A percentile compares a stretch with the other conserved stretches of the same genome.
Evolutionary conservation across 106 monocot genomes (phyloP).

Genomic region (Phalaenopsis aphrodite): DNA sequence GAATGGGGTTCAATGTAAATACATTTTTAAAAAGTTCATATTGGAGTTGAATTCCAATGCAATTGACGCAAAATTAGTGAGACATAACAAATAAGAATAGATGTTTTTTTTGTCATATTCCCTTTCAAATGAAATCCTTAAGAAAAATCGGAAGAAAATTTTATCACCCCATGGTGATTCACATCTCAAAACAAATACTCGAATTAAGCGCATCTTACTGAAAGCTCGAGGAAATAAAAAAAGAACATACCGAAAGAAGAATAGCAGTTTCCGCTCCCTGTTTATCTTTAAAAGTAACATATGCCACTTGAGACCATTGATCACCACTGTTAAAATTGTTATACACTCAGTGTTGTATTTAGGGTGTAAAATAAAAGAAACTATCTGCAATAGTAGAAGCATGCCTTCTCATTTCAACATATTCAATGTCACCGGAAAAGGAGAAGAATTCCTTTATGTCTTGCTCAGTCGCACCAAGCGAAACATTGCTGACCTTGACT

Average conservation of each 20-base stretch:
- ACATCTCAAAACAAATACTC: too few species aligned
- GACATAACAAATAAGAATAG: too few species aligned
- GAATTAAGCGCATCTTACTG: too few species aligned
- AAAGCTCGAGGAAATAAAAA: neutral
- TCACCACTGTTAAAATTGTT: constrained; percentile 24
- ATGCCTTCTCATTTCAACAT: constrained; percentile 24
- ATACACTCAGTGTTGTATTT: neutral
- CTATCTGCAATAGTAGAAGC: neutral
- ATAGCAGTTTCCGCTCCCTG: constrained; percentile 44
- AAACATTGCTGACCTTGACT: constrained; percentile 32
- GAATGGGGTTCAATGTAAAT: too few species aligned
- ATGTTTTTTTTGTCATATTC: too few species aligned
- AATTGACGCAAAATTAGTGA: too few species aligned
- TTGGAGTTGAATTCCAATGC: too few species aligned
- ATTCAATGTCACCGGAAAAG: constrained; percentile 28
- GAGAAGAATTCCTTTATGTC: constrained; percentile 31
- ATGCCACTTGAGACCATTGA: constrained; percentile 40
- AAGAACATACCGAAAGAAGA: constrained; percentile 27
- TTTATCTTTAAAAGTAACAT: constrained; percentile 38
- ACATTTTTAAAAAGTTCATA: too few species aligned
- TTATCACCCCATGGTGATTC: too few species aligned
- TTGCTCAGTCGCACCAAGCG: constrained; percentile 22
- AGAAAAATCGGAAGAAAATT: too few species aligned
- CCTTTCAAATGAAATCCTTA: too few species aligned
- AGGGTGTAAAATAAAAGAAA: neutral